Base-by-base conservation (phyloP, 2,329 filamentous ascomycete species). In the Drechslerella dactyloides region DNA sequence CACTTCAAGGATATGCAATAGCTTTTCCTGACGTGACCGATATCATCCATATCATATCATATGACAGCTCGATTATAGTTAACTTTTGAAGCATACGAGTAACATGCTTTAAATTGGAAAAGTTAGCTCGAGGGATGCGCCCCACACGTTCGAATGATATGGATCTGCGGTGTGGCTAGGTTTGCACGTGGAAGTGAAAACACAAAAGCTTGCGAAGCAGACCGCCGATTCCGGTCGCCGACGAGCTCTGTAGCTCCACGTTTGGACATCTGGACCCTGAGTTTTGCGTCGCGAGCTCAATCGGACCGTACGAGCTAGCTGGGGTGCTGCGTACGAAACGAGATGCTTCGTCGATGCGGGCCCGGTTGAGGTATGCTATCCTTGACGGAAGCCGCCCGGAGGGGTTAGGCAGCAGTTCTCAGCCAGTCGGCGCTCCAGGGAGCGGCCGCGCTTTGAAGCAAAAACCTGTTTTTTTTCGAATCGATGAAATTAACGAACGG, bases 351-450 rank as follows among this genome's bases (percentile, higher is more conserved):
- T 70, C 33, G 59, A 70, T n/a, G n/a, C 58, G 54, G 54, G n/a
- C 54, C 58, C 46, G 37, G 54, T n/a, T 15, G n/a, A n/a, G n/a
- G n/a, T n/a, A n/a, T n/a, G n/a, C 55, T 15, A 2, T 35, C 6
- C 27, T 7, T 2, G 37, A 54, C 35, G 50, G n/a, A 50, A 24
- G 35, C 11, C 54, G 37, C 40, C 23, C 19, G 37, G 33, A 30
- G 50, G 24, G 19, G 30, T 63, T 70, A 70, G 65, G 65, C 65
- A 70, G 65, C 65, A 70, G 53, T 19, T 46, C 7, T n/a, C n/a
- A n/a, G n/a, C n/a, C n/a, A n/a, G n/a, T n/a, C n/a, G n/a, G n/a
- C n/a, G n/a, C 46, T 40, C 65, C 65, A 70, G 65, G 58, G 63
- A 23, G 35, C 27, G 27, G 27, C 27, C 8, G 27, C 8, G 37